These are phyloP conservation scores for Aspergillus brunneoviolaceus DNA, from an alignment of 2,329 filamentous ascomycete genomes.

Conservation along the genomic window DNA sequence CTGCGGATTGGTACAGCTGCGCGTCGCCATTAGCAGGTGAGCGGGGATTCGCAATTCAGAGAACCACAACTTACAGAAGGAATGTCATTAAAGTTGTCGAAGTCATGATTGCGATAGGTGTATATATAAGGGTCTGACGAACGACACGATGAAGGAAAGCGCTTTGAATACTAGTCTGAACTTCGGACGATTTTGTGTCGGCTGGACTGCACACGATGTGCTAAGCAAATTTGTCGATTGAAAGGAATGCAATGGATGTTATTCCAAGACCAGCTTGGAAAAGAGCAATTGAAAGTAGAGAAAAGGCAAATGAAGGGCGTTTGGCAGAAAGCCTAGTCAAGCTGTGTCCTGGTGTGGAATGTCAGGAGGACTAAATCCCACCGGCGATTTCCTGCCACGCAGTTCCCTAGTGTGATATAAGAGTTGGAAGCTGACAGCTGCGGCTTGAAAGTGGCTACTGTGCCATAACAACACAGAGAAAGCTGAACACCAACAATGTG, in stretches of 20 bases:
- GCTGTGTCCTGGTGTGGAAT: not conserved
- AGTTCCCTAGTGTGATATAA: conserved; percentile 16
- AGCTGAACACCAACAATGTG: conserved; percentile 14
- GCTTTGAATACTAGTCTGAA: conserved; percentile 1
- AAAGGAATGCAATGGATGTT: conserved; percentile 10
- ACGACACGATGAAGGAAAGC: too few relatives aligned
- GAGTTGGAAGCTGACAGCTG: not conserved
- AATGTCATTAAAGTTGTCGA: conserved; percentile 41
- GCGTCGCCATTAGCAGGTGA: conserved; percentile 19
- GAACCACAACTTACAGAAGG: conserved; percentile 32
- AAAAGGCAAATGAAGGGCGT: not conserved
- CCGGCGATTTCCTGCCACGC: conserved; percentile 5
- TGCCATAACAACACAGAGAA: conserved; percentile 15
- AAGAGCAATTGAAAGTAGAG: conserved; percentile 10
- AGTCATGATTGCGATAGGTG: conserved; percentile 24
- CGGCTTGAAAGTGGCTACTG: conserved; percentile 9
- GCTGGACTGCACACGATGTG: not conserved
- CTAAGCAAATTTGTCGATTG: not conserved
- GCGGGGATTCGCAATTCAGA: not conserved
- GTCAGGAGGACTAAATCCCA: conserved; percentile 1
- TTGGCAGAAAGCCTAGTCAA: not conserved
- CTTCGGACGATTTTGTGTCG: not conserved
- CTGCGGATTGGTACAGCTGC: conserved; percentile 38
- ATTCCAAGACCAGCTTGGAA: conserved; percentile 22
- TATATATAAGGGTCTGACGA: too few relatives aligned